Base-by-base conservation (phyloP, 176 grass and related monocot species). In the sorghum (Sorghum bicolor) region DNA sequence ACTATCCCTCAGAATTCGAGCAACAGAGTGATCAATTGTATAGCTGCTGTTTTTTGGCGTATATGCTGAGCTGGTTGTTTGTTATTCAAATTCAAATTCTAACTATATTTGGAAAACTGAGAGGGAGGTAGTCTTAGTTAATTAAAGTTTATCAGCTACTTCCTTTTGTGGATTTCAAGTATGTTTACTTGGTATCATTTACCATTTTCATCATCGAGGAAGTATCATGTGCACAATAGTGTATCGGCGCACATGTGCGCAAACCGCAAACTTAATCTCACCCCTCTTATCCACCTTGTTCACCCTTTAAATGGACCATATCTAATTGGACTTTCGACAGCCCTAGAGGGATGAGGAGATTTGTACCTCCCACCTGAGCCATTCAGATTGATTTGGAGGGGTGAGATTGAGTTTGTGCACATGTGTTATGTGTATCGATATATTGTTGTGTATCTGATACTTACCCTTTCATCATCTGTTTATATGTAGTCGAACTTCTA, bases 101-200 rank as follows among this genome's bases (percentile, higher is more conserved):
- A 66, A 68, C 31, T 80, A 26, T 68, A 31, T 19, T 74, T 65
- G 10, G 30, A 87, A 67, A 68, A 44, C 61, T 43, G 44, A 47
- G 14, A 15, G 4, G 44, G 44, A 47, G 12, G 14, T 47, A 47
- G 4, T 47, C 14, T 47, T 47, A 47, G 44, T 47, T 47, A 2
- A 47, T 47, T 47, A 47, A 47, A 47, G 44, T 47, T 47, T 47
- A 47, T 14, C 14, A 4, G 44, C 44, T 47, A 2, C 3, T 47
- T 5, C 41, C 4, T 47, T 74, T 43, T 81, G 38, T 87, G 20
- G 17, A 75, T 68, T 33, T 19, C 10, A 47, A 61, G 39, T 85
- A 78, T 5, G 25, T 30, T 79, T 79, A 38, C 29, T 39, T 38
- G 29, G 4, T 62, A 72, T 41, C 26, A 52, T 76, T 82, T 76